These are phyloP conservation scores for Cymbidium sinense DNA, from an alignment of 106 monocot genomes.

Conservation along the genomic window DNA sequence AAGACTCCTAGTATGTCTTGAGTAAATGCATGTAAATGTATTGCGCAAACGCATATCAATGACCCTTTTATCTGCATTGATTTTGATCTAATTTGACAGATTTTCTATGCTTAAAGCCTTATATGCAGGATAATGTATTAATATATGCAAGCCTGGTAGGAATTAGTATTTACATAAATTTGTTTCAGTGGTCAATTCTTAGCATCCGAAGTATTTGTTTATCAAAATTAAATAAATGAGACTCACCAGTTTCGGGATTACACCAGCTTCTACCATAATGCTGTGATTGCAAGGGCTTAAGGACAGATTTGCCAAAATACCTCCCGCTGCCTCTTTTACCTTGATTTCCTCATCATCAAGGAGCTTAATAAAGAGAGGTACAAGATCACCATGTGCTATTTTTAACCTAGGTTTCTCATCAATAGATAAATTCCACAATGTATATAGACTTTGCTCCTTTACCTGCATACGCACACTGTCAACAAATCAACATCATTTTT, in stretches of 20 bases:
- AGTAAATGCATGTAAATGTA: neutral
- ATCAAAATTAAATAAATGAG: slow-evolving; percentile 9
- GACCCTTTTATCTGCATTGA: neutral
- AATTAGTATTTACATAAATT: neutral
- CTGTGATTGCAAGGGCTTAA: slow-evolving; percentile 48
- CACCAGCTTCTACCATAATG: slow-evolving; percentile 60
- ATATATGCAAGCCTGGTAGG: neutral
- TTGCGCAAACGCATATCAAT: neutral
- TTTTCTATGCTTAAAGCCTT: neutral
- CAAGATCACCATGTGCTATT: slow-evolving; percentile 42
- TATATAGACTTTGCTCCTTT: slow-evolving; percentile 65
- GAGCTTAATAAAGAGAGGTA: slow-evolving; percentile 50
- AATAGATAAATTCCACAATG: slow-evolving; percentile 75
- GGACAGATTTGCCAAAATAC: slow-evolving; percentile 67
- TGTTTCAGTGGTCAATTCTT: neutral
- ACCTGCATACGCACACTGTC: slow-evolving; percentile 31
- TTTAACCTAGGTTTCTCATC: slow-evolving; percentile 48
- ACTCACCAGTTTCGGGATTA: slow-evolving; percentile 75
- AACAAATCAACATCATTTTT: slow-evolving; percentile 2
- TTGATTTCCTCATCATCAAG: slow-evolving; percentile 80
- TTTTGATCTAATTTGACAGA: neutral
- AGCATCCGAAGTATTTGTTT: neutral
- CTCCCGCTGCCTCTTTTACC: slow-evolving; percentile 80
- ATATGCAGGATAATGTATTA: neutral
- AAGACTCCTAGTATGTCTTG: neutral